A percentile compares a stretch with the other conserved stretches of the same genome.
phyloP scores from a whole-genome alignment of 2,329 filamentous ascomycete species.

The Trichoderma sp. region DNA sequence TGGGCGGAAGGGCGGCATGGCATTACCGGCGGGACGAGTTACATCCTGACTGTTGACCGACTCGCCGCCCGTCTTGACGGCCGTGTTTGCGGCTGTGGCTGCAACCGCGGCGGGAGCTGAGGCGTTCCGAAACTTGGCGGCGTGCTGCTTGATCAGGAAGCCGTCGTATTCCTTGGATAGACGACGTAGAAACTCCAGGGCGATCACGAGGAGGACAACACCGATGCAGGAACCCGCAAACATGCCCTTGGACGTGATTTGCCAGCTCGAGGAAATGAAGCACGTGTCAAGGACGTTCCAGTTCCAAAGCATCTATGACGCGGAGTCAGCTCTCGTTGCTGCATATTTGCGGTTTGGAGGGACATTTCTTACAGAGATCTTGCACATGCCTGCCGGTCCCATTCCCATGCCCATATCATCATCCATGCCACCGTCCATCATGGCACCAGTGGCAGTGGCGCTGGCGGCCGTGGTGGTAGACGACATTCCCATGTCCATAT shows the following conservation, averaged over 20 bases:
- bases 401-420: slow-evolving; percentile 24
- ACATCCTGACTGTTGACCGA: slow-evolving; percentile 28
- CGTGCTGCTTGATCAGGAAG: slow-evolving; percentile 56
- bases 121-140: slow-evolving; percentile 31
- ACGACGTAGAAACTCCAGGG: slow-evolving; percentile 71
- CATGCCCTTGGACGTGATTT: slow-evolving; percentile 65
- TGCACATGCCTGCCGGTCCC: slow-evolving; percentile 38
- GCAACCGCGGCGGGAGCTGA: slow-evolving; percentile 18
- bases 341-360: neutral
- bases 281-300: slow-evolving; percentile 69
- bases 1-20: slow-evolving; percentile 49
- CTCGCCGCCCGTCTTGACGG: slow-evolving; percentile 13
- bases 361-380: slow-evolving; percentile 36
- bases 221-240: slow-evolving; percentile 81
- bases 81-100: neutral
- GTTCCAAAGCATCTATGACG: slow-evolving; percentile 72
- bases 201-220: slow-evolving; percentile 69
- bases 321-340: neutral
- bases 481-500: slow-evolving; percentile 11
- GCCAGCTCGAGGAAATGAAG: slow-evolving; percentile 70
- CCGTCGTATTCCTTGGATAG: slow-evolving; percentile 70
- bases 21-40: slow-evolving; percentile 14
- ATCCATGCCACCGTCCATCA: slow-evolving; percentile 15
- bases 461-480: slow-evolving; percentile 14
- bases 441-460: slow-evolving; percentile 1